Conservation (phyloP, 306 rosid species). For the Malus sylvestris region DNA sequence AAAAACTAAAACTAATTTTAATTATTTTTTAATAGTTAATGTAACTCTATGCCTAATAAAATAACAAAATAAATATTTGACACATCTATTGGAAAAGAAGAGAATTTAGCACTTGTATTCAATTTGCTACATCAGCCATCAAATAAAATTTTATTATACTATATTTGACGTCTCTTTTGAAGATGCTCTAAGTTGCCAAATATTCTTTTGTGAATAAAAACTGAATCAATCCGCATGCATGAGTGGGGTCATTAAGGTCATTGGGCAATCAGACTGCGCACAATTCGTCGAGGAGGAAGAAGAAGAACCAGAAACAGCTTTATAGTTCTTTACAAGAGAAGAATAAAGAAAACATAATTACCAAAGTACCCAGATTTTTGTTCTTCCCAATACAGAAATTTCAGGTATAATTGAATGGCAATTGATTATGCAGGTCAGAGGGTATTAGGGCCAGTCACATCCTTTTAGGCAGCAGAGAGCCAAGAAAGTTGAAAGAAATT, state of each 20-base stretch:
- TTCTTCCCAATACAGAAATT: conserved; percentile 9
- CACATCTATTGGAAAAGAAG: too few species aligned
- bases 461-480: not conserved
- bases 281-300: not conserved
- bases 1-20: too few species aligned
- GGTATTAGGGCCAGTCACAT: conserved; percentile 10
- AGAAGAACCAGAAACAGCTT: not conserved
- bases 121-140: too few species aligned
- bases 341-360: not conserved
- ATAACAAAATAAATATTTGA: too few species aligned
- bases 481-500: not conserved
- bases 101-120: too few species aligned
- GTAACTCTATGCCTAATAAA: too few species aligned
- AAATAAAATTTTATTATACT: too few species aligned
- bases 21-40: too few species aligned
- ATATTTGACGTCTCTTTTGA: too few species aligned
- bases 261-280: not conserved
- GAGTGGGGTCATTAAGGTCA: not conserved
- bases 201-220: too few species aligned
- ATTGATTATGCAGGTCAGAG: conserved; percentile 1
- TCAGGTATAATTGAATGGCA: conserved; percentile 12
- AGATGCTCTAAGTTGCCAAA: too few species aligned
- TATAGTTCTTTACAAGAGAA: not conserved
- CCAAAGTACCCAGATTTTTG: conserved; percentile 22
- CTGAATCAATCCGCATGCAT: not conserved